Evolutionary conservation across 805 yeast genomes (phyloP).

Genomic region (Wickerhamiella slavikovae): DNA sequence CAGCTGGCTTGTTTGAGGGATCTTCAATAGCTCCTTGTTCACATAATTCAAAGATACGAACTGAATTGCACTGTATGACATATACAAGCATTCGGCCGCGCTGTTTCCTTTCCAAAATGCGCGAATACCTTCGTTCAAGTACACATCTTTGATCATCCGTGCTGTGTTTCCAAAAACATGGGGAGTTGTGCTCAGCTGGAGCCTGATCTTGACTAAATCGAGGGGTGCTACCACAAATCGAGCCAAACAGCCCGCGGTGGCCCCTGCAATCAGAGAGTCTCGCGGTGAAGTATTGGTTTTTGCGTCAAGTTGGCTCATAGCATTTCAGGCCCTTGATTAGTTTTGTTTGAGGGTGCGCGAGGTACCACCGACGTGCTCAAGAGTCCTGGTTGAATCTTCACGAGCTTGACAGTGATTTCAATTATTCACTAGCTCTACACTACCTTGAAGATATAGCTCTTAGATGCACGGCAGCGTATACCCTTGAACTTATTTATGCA

Average conservation of each 20-base stretch:
- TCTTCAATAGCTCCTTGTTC: constrained; percentile 24
- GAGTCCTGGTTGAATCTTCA: too few relatives aligned
- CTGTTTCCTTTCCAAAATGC: constrained; percentile 94
- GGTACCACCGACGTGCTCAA: too few relatives aligned
- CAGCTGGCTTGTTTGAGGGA: constrained; percentile 11
- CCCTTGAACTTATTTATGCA: too few relatives aligned
- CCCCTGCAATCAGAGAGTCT: constrained; percentile 48
- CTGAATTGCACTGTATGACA: constrained; percentile 69
- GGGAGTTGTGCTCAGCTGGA: constrained; percentile 32
- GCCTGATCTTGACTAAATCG: constrained; percentile 56
- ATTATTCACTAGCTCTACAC: too few relatives aligned
- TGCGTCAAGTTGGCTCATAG: constrained; percentile 9
- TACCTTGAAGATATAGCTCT: too few relatives aligned
- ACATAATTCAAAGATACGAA: constrained; percentile 48
- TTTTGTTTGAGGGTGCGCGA: too few relatives aligned
- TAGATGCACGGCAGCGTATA: too few relatives aligned
- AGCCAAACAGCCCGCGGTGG: constrained; percentile 42
- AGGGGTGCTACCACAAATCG: constrained; percentile 55
- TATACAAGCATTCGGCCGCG: constrained; percentile 75
- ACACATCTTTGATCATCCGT: constrained; percentile 23
- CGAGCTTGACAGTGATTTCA: too few relatives aligned
- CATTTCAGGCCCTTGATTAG: not conserved
- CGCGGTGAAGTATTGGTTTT: constrained; percentile 31
- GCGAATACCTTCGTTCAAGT: constrained; percentile 40
- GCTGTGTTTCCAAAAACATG: constrained; percentile 7